phyloP scores from a whole-genome alignment of 192 early-diverging fungal genomes.

The Gamsiella multidivaricata region DNA sequence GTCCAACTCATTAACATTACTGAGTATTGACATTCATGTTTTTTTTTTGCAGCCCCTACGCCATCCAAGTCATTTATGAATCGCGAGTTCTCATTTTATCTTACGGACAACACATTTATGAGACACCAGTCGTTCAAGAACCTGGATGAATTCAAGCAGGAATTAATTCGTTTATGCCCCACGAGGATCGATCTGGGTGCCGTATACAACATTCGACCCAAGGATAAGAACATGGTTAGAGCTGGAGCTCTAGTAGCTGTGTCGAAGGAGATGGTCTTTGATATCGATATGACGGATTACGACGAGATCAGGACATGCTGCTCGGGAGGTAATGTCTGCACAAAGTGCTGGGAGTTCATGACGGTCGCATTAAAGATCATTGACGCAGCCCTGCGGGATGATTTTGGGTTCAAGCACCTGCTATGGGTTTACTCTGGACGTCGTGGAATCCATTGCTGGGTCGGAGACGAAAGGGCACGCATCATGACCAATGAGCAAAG shows the following conservation, averaged over 20 bases:
- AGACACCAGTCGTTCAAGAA: slow-evolving; percentile 88
- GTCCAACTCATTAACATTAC: background rate
- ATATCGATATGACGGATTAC: slow-evolving; percentile 99
- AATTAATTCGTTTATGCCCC: slow-evolving; percentile 81
- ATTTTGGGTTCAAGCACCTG: slow-evolving; percentile 95
- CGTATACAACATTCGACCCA: slow-evolving; percentile 86
- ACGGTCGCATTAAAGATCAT: slow-evolving; percentile 89
- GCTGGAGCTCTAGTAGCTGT: slow-evolving; percentile 80
- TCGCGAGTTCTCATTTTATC: slow-evolving; percentile 94
- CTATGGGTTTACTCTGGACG: slow-evolving; percentile 97
- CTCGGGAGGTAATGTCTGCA: slow-evolving; percentile 87
- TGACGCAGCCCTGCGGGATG: slow-evolving; percentile 81
- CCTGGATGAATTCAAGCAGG: slow-evolving; percentile 76
- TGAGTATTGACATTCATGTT: no score
- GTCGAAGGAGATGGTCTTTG: slow-evolving; percentile 94
- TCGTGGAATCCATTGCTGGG: slow-evolving; percentile 99
- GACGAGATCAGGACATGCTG: slow-evolving; percentile 97
- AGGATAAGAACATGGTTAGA: slow-evolving; percentile 80
- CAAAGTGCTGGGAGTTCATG: slow-evolving; percentile 96
- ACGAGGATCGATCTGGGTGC: slow-evolving; percentile 98
- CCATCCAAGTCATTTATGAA: slow-evolving; percentile 81
- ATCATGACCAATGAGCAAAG: slow-evolving; percentile 80
- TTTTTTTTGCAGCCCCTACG: slow-evolving; percentile 36
- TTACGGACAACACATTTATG: slow-evolving; percentile 84
- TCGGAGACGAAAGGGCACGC: slow-evolving; percentile 90